Evolutionary conservation across 148 eudicot species (phyloP).

Genomic region (Nepenthes mirabilis): DNA sequence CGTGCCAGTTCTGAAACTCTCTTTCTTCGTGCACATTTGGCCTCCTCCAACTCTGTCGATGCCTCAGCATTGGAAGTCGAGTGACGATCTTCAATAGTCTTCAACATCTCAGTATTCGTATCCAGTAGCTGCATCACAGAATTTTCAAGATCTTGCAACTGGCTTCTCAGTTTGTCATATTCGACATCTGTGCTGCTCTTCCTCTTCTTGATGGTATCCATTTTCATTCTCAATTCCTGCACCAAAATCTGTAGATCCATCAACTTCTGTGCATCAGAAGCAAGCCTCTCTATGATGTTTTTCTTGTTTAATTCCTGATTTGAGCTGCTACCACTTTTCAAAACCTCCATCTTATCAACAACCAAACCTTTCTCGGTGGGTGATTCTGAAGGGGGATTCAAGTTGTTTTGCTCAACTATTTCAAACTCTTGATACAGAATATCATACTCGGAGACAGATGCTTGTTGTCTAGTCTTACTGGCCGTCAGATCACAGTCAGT

Average conservation of each 20-base stretch:
- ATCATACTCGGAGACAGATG: conserved; percentile 14
- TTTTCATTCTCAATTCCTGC: conserved; percentile 45
- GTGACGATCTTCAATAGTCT: conserved; percentile 32
- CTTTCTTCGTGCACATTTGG: conserved; percentile 19
- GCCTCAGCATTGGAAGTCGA: conserved; percentile 12
- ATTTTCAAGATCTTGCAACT: conserved; percentile 58
- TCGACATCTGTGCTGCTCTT: conserved; percentile 36
- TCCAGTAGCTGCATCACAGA: conserved; percentile 42
- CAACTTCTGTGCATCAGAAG: conserved; percentile 59
- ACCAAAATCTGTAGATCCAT: conserved; percentile 36
- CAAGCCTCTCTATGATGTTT: conserved; percentile 43
- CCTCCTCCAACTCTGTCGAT: conserved; percentile 26
- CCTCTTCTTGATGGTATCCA: conserved; percentile 36
- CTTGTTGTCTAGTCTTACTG: conserved; percentile 19
- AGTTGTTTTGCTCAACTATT: conserved; percentile 8
- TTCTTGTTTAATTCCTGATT: conserved; percentile 25
- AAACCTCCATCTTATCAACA: conserved; percentile 47
- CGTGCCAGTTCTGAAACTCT: conserved; percentile 45
- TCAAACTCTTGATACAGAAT: conserved; percentile 15
- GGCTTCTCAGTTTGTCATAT: conserved; percentile 38
- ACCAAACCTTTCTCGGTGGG: conserved; percentile 62
- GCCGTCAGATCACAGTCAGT: conserved; percentile 18
- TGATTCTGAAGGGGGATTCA: conserved; percentile 28
- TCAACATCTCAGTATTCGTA: conserved; percentile 39
- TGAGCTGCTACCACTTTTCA: conserved; percentile 14